phyloP scores from a whole-genome alignment of 2,329 filamentous ascomycete genomes.

The Clathrospora elynae region DNA sequence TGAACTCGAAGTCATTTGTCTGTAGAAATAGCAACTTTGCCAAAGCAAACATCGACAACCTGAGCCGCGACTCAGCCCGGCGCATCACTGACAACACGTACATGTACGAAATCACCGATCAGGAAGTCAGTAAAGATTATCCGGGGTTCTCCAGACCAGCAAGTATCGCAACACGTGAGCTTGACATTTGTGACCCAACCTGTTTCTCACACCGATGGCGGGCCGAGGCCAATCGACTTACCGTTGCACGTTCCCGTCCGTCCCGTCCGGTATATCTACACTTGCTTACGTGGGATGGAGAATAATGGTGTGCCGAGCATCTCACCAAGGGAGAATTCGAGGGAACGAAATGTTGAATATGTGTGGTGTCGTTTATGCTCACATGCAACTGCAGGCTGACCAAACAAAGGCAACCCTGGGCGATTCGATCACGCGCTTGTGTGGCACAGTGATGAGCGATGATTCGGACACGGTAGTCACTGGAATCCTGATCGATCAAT shows the following conservation, averaged over 20 bases:
- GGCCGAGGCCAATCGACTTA: conserved; percentile 25
- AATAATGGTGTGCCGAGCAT: background rate
- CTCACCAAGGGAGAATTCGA: conserved; percentile 2
- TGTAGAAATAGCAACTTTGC: no score
- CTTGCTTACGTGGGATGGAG: conserved; percentile 10
- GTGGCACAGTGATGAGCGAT: conserved; percentile 5
- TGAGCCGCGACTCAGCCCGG: background rate
- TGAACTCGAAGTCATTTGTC: no score
- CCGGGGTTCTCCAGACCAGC: background rate
- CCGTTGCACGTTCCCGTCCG: conserved; percentile 19
- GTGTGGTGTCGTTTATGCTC: background rate
- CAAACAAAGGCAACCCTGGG: conserved; percentile 3
- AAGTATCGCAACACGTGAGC: conserved; percentile 4
- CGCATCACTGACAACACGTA: background rate
- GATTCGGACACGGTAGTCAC: conserved; percentile 3
- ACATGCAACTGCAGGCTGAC: background rate
- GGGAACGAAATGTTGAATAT: background rate
- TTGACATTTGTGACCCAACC: background rate
- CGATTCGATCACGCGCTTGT: conserved; percentile 8
- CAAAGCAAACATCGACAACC: no score
- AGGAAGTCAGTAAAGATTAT: conserved; percentile 5
- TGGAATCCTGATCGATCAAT: no score
- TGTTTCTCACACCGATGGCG: conserved; percentile 19
- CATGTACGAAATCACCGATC: conserved; percentile 16
- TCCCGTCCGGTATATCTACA: conserved; percentile 16